Evolutionary conservation across 2,329 filamentous ascomycete genomes (phyloP), one percentile per base, ranked within the genome.

Genomic region (Pseudohalonectria lignicola): DNA sequence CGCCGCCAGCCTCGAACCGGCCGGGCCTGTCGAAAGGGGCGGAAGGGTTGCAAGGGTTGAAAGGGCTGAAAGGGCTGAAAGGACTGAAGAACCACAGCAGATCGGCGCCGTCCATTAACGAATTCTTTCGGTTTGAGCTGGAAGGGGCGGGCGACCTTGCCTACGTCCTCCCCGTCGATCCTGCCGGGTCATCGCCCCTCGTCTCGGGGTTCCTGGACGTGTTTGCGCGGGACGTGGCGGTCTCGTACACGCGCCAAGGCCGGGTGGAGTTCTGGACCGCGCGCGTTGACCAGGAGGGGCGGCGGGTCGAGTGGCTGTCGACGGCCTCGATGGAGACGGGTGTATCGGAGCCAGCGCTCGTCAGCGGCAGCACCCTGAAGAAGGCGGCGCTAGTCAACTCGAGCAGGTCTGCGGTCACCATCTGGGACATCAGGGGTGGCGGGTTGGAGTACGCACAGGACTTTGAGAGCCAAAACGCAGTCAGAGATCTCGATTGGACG

Each of bases 401-500:
- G 3, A 67, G 71, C 12, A 76, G 80, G 44, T 86, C 81, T 1
- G 76, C 79, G 30, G 62, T 95, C 36, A 93, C 85, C 0, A 94
- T 95, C 36, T 95, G 88, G 90, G 88, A 94, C 52, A 83, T 86
- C 10, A 76, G 81, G 44, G 84, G 82, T 39, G 79, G 79, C 2
- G 80, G 86, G 44, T 69, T 94, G 5, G 88, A 95, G 55, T 87
- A 85, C 51, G 74, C 84, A 43, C 76, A 90, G 49, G 71, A 76
- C 21, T 92, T 87, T 45, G 72, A 81, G 45, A 69, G 71, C 11
- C 72, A 82, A 42, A 82, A 92, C 49, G 73, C 71, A 5, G 86
- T 95, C 30, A 78, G 82, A 45, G 88, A 94, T 56, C 72, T 95
- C 11, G 87, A 94, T 56, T 95, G 90, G 90, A 90, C 87, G 1